phyloP scores from a whole-genome alignment of 208 protist species.

The Entamoeba invadens region DNA sequence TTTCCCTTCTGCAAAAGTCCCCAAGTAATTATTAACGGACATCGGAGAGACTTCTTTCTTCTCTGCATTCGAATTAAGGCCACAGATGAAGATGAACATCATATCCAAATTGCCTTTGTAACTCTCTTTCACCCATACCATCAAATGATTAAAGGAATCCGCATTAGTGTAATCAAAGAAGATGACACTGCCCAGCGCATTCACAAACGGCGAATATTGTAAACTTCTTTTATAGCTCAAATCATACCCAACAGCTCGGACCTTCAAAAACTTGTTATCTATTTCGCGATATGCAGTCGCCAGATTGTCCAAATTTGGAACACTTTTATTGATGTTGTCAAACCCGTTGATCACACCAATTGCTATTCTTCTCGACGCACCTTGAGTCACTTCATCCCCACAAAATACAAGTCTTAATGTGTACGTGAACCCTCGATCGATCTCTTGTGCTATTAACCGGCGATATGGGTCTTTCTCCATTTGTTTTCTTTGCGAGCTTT shows the following conservation, averaged over 20 bases:
- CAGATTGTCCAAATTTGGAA: not conserved
- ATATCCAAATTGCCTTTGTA: not conserved
- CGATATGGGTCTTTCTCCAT: not conserved
- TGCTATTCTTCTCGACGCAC: not conserved
- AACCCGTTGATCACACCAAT: not conserved
- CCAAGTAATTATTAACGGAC: not conserved
- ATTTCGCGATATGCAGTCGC: not conserved
- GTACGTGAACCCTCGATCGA: not conserved
- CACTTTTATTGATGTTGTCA: not conserved
- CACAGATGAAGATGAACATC: not conserved
- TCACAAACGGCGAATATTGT: not conserved
- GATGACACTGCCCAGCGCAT: not conserved
- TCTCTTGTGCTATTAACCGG: not conserved
- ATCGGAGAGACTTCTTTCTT: not conserved
- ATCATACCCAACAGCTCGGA: not conserved
- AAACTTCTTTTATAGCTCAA: not conserved
- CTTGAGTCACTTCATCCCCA: not conserved
- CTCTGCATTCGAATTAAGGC: not conserved
- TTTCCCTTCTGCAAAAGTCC: not conserved
- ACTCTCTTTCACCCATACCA: not conserved
- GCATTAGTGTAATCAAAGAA: not conserved
- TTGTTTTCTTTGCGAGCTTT: not conserved
- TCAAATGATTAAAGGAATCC: not conserved
- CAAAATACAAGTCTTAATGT: not conserved
- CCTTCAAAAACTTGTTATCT: not conserved